Evolutionary conservation across 75 land plant species (phyloP).

Genomic region (Sequoia sempervirens): DNA sequence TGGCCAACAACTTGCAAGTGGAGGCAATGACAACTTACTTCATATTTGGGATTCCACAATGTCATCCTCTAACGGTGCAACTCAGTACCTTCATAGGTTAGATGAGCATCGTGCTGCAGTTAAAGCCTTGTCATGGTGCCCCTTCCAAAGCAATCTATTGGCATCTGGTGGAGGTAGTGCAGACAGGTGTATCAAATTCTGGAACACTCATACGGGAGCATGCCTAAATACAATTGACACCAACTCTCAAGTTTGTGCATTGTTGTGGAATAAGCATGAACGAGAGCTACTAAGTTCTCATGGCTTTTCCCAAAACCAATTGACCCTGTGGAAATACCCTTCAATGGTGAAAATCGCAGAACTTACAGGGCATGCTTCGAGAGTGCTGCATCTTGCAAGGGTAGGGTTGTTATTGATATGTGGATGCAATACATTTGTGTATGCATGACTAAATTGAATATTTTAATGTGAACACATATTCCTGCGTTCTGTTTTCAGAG

Average conservation of each 20-base stretch:
- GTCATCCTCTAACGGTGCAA: constrained; percentile 26
- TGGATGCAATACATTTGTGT: neutral
- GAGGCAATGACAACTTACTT: constrained; percentile 77
- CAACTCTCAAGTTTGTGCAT: constrained; percentile 73
- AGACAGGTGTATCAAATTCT: constrained; percentile 55
- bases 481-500: constrained; percentile 29
- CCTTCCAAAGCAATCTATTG: constrained; percentile 61
- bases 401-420: constrained; percentile 11
- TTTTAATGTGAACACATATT: neutral
- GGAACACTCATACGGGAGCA: constrained; percentile 67
- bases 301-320: constrained; percentile 62
- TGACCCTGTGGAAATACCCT: constrained; percentile 68
- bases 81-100: constrained; percentile 55
- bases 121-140: constrained; percentile 83
- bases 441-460: neutral
- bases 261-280: constrained; percentile 86
- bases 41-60: constrained; percentile 60
- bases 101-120: constrained; percentile 71
- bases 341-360: constrained; percentile 73
- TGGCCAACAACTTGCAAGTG: constrained; percentile 64
- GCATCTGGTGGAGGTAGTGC: constrained; percentile 59
- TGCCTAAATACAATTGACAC: constrained; percentile 79
- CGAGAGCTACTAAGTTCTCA: constrained; percentile 83
- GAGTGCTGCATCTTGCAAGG: constrained; percentile 62
- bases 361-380: constrained; percentile 64